phyloP scores from a whole-genome alignment of 2,329 filamentous ascomycete genomes.

The Sporothrix protearum region DNA sequence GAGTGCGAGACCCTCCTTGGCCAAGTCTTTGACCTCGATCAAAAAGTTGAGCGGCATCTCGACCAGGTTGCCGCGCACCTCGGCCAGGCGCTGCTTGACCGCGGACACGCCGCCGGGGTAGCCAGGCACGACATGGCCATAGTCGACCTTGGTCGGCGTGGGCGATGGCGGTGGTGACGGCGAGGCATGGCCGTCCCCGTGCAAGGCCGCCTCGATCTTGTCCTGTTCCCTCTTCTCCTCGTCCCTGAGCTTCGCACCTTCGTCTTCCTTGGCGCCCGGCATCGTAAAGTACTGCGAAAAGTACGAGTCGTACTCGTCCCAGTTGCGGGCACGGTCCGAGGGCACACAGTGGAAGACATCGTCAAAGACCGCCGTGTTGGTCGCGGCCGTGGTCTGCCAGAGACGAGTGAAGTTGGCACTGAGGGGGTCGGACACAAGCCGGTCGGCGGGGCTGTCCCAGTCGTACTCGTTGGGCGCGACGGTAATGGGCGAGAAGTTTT shows the following conservation, averaged over 20 bases:
- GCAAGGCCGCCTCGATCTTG: constrained; percentile 37
- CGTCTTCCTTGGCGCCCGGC: constrained; percentile 44
- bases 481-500: constrained; percentile 73
- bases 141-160: constrained; percentile 59
- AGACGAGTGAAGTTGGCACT: constrained; percentile 63
- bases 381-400: constrained; percentile 69
- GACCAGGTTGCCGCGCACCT: constrained; percentile 67
- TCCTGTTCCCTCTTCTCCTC: constrained; percentile 38
- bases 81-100: constrained; percentile 62
- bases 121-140: constrained; percentile 82
- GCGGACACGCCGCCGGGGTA: constrained; percentile 70
- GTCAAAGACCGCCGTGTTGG: constrained; percentile 77
- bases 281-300: constrained; percentile 64
- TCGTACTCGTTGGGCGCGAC: constrained; percentile 66
- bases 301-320: constrained; percentile 71
- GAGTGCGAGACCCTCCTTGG: constrained; percentile 70
- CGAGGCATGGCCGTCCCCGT: constrained; percentile 31
- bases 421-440: constrained; percentile 71
- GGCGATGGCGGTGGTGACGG: constrained; percentile 33
- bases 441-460: constrained; percentile 64
- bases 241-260: constrained; percentile 39
- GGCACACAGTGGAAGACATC: constrained; percentile 79
- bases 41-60: constrained; percentile 92
- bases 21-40: constrained; percentile 76
- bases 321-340: constrained; percentile 63